Evolutionary conservation across 2,329 filamentous ascomycete species (phyloP).

Genomic region (Davidsoniella neocaledoniae): DNA sequence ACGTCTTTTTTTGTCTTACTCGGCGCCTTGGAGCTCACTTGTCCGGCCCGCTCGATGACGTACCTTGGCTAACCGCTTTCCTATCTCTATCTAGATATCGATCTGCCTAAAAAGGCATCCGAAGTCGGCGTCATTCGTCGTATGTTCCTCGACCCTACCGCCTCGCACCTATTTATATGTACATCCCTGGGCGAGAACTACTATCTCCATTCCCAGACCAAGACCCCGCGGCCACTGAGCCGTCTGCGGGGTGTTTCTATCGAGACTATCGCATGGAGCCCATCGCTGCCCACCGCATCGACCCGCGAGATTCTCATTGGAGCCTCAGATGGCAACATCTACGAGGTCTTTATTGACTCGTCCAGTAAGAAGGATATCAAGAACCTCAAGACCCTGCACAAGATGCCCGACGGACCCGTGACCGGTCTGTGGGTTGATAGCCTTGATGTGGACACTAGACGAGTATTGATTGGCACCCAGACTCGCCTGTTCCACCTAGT

Average conservation of each 20-base stretch:
- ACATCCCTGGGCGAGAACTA: constrained; percentile 91
- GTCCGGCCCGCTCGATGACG: not conserved
- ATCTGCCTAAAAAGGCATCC: constrained; percentile 81
- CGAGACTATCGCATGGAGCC: constrained; percentile 88
- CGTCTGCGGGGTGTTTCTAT: constrained; percentile 74
- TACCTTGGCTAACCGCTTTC: not conserved
- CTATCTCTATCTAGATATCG: constrained; percentile 51
- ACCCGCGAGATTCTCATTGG: constrained; percentile 89
- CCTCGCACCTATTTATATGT: constrained; percentile 81
- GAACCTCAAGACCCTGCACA: constrained; percentile 72
- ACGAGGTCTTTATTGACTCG: constrained; percentile 88
- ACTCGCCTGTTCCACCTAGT: constrained; percentile 64
- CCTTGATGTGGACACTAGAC: constrained; percentile 53
- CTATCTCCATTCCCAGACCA: constrained; percentile 91
- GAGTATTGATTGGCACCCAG: constrained; percentile 67
- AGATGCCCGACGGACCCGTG: constrained; percentile 64
- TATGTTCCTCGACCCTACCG: constrained; percentile 95
- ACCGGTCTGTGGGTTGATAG: constrained; percentile 75
- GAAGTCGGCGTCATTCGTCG: constrained; percentile 85
- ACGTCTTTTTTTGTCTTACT: not conserved
- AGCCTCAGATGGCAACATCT: constrained; percentile 83
- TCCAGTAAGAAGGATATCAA: constrained; percentile 82
- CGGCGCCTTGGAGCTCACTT: not conserved
- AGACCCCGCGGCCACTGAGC: constrained; percentile 66
- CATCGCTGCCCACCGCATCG: constrained; percentile 77